These are phyloP conservation scores for Cymbopogon flexuosus DNA, from an alignment of 202 grass and related monocot genomes.

Conservation along the genomic window DNA sequence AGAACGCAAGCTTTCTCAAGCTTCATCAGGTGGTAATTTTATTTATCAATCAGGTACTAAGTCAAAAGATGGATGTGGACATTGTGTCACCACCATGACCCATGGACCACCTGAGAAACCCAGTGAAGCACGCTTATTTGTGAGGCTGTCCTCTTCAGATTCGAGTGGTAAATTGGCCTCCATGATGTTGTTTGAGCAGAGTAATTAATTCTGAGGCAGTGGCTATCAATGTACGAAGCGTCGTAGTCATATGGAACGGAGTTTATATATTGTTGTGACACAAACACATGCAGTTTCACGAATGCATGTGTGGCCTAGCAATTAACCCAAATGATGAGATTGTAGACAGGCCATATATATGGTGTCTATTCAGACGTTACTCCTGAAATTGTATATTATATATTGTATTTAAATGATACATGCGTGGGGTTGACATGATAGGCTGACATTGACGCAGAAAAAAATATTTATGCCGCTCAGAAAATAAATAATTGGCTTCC, in stretches of 20 bases:
- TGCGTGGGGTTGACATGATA: neutral
- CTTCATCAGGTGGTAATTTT: neutral
- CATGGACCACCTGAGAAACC: neutral
- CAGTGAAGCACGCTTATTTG: conserved; percentile 24
- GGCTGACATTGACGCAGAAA: neutral
- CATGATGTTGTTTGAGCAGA: conserved; percentile 10
- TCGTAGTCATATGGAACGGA: neutral
- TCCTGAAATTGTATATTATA: neutral
- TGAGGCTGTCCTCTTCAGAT: neutral
- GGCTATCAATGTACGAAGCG: neutral
- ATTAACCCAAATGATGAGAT: conserved; percentile 13
- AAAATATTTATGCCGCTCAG: neutral
- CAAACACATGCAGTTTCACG: neutral
- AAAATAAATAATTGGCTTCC: neutral
- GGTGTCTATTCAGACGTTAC: neutral
- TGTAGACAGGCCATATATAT: neutral
- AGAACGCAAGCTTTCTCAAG: neutral
- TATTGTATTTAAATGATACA: neutral
- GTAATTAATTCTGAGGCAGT: conserved; percentile 1
- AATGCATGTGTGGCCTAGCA: neutral
- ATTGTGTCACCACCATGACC: conserved; percentile 38
- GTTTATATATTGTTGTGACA: neutral
- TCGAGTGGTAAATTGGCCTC: neutral
- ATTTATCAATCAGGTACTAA: neutral
- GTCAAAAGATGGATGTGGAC: conserved; percentile 36